Conservation (phyloP, 2,329 filamentous ascomycete species). For the Alternaria ventricosa region DNA sequence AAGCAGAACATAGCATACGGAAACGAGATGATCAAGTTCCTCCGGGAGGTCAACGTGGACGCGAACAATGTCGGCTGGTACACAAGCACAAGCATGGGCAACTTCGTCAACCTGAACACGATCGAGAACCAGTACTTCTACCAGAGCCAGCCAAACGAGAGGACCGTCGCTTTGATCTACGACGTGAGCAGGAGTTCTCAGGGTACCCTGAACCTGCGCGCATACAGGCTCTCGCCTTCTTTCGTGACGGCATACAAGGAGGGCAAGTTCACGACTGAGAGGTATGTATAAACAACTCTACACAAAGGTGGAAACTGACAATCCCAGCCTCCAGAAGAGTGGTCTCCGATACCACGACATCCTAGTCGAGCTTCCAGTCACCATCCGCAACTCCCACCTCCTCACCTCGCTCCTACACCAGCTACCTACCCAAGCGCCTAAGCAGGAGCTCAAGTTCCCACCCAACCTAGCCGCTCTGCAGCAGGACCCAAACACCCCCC, state of each 20-base stretch:
- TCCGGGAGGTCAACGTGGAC: slow-evolving; percentile 97
- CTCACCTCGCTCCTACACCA: slow-evolving; percentile 95
- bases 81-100: slow-evolving; percentile 97
- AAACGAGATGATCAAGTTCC: slow-evolving; percentile 94
- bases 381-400: slow-evolving; percentile 95
- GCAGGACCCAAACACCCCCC: slow-evolving; percentile 64
- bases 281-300: slow-evolving; percentile 65
- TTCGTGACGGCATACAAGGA: slow-evolving; percentile 96
- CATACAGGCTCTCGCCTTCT: slow-evolving; percentile 83
- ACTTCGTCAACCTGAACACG: slow-evolving; percentile 93
- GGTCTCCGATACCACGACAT: slow-evolving; percentile 95
- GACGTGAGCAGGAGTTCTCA: slow-evolving; percentile 95
- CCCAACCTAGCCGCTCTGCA: slow-evolving; percentile 79
- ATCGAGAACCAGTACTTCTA: slow-evolving; percentile 99
- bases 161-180: slow-evolving; percentile 87
- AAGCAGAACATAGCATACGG: slow-evolving; percentile 91
- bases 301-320: slow-evolving; percentile 14
- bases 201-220: slow-evolving; percentile 85
- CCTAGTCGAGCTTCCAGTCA: slow-evolving; percentile 85
- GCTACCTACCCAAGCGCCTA: slow-evolving; percentile 71
- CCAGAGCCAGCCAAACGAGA: slow-evolving; percentile 89
- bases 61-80: slow-evolving; percentile 99
- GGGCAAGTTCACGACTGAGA: slow-evolving; percentile 95
- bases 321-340: slow-evolving; percentile 83
- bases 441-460: slow-evolving; percentile 75